These are phyloP conservation scores for Emergomyces pasteurianus DNA, from an alignment of 2,329 filamentous ascomycete species.

Conservation along the genomic window DNA sequence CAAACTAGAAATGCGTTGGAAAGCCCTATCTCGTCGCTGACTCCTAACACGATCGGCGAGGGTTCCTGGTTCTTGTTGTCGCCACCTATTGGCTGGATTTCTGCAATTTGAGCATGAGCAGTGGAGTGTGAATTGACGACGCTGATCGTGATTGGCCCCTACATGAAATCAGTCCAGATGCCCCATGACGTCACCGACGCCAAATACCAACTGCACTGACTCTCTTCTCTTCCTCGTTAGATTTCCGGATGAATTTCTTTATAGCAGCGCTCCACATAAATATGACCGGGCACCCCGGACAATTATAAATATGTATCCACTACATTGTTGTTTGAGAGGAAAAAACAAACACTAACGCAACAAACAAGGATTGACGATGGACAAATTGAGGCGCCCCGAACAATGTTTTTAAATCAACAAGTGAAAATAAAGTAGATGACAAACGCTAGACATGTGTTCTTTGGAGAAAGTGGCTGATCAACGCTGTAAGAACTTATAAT, in stretches of 20 bases:
- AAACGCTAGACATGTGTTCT: not conserved
- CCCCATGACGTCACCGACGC: too few species aligned
- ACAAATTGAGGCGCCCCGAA: not conserved
- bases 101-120: not conserved
- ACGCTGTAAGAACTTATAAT: not conserved
- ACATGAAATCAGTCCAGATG: not conserved
- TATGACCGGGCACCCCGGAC: not conserved
- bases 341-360: not conserved
- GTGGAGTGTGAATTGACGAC: not conserved
- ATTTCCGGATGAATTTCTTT: too few species aligned
- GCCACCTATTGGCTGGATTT: not conserved
- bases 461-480: not conserved
- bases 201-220: not conserved
- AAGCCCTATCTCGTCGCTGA: not conserved
- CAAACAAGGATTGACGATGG: not conserved
- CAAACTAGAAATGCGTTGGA: not conserved
- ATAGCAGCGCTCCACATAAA: not conserved
- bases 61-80: not conserved
- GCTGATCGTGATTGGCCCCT: not conserved
- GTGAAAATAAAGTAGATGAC: not conserved
- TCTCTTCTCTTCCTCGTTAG: too few species aligned
- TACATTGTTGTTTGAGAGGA: not conserved
- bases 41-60: not conserved
- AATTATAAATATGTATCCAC: not conserved
- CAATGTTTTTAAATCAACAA: not conserved